A percentile compares a stretch with the other conserved stretches of the same genome.
These are phyloP conservation scores for Musa itinerans DNA, from an alignment of 176 grass and related monocot species.

Conservation along the genomic window DNA sequence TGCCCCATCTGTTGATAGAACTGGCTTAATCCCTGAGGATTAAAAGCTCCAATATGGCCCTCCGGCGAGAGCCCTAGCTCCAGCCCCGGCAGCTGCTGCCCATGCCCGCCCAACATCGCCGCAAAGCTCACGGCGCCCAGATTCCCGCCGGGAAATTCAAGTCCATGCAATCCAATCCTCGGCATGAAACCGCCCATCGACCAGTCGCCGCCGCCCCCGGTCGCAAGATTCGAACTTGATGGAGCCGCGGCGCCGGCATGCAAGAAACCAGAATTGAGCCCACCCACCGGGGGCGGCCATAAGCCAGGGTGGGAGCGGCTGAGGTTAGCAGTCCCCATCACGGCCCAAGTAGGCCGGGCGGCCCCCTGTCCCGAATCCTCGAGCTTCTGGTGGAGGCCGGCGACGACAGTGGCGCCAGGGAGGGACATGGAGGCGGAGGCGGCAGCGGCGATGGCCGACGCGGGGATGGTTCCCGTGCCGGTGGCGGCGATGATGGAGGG, in stretches of 20 bases:
- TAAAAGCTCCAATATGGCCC: conserved; percentile 55
- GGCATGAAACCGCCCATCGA: conserved; percentile 17
- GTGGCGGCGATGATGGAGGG: conserved; percentile 76
- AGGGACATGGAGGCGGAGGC: conserved; percentile 41
- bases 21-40: conserved; percentile 44
- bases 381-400: conserved; percentile 21
- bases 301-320: conserved; percentile 36
- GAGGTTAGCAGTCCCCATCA: conserved; percentile 22
- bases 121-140: conserved; percentile 54
- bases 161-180: conserved; percentile 11
- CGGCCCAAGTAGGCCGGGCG: conserved; percentile 18
- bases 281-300: conserved; percentile 33
- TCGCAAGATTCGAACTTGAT: conserved; percentile 30
- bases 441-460: conserved; percentile 46
- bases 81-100: conserved; percentile 46
- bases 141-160: conserved; percentile 14
- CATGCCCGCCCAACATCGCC: conserved; percentile 52
- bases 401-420: background rate
- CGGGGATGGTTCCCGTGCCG: conserved; percentile 61
- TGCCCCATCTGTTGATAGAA: conserved; percentile 54
- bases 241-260: conserved; percentile 21
- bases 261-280: conserved; percentile 38
- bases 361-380: conserved; percentile 8
- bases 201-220: conserved; percentile 9
- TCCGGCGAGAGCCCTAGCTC: conserved; percentile 74